Percentiles rank a stretch among this genome's conserved stretches.
These are phyloP conservation scores for Cordyceps cicadae DNA, from an alignment of 2,329 filamentous ascomycete genomes.

Conservation along the genomic window DNA sequence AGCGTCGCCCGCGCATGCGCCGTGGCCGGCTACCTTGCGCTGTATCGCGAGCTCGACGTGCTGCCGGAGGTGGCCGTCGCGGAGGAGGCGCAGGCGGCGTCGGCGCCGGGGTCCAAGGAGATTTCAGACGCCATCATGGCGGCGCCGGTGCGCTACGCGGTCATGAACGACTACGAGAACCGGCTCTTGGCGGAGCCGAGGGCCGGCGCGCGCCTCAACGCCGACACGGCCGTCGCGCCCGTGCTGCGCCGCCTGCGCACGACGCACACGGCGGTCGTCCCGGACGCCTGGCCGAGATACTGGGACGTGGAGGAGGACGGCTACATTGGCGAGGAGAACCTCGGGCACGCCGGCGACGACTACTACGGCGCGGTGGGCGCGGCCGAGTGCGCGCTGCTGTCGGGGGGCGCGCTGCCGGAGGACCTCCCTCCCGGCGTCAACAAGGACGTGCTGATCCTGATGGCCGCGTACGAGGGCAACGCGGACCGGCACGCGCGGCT, in stretches of 20 bases:
- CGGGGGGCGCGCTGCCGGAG: constrained; percentile 21
- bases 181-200: constrained; percentile 13
- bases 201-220: constrained; percentile 22
- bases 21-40: constrained; percentile 26
- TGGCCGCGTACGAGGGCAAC: constrained; percentile 30
- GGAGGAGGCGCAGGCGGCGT: constrained; percentile 28
- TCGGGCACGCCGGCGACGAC: background rate
- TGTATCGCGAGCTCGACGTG: constrained; percentile 26
- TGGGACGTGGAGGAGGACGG: constrained; percentile 2
- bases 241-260: background rate
- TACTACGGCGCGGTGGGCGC: constrained; percentile 13
- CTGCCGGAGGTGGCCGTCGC: constrained; percentile 31
- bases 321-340: background rate
- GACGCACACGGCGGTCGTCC: background rate
- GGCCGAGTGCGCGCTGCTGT: background rate
- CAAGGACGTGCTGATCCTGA: constrained; percentile 30
- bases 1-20: constrained; percentile 32
- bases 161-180: constrained; percentile 29
- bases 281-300: constrained; percentile 16
- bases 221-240: constrained; percentile 20
- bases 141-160: constrained; percentile 18
- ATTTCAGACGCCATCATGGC: constrained; percentile 27
- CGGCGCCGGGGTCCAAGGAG: background rate
- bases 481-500: constrained; percentile 31
- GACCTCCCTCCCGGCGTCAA: constrained; percentile 26